phyloP scores from a whole-genome alignment of 306 rosid genomes.

The Pterocarpus santalinus region DNA sequence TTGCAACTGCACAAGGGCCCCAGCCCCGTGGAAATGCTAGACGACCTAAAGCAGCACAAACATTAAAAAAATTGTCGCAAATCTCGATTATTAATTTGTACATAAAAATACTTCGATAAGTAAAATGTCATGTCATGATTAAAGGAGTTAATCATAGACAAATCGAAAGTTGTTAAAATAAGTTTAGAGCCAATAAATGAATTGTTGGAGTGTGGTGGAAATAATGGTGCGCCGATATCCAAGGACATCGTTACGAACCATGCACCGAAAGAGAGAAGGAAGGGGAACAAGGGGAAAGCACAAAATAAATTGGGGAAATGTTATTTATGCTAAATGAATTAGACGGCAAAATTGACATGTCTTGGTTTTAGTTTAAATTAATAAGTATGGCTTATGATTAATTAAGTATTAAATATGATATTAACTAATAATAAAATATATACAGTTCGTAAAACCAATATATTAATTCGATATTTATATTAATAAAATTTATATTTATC shows the following conservation, averaged over 20 bases:
- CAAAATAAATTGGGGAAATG: background rate
- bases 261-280: background rate
- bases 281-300: background rate
- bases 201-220: too few species aligned
- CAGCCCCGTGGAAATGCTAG: background rate
- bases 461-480: too few species aligned
- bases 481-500: too few species aligned
- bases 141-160: conserved; percentile 7
- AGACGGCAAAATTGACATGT: too few species aligned
- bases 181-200: too few species aligned
- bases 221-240: background rate
- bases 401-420: too few species aligned
- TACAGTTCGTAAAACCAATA: too few species aligned
- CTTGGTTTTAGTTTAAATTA: too few species aligned
- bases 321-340: too few species aligned
- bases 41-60: conserved; percentile 3
- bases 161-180: background rate
- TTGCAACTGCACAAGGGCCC: conserved; percentile 11
- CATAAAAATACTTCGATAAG: background rate
- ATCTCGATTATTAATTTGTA: conserved; percentile 17
- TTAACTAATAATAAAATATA: too few species aligned
- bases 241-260: background rate
- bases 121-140: conserved; percentile 9
- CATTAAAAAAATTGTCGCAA: background rate
- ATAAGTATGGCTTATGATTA: too few species aligned